Evolutionary conservation across 2,329 filamentous ascomycete species (phyloP), one percentile per base, ranked within the genome.

Genomic region (Biscogniauxia sp.): DNA sequence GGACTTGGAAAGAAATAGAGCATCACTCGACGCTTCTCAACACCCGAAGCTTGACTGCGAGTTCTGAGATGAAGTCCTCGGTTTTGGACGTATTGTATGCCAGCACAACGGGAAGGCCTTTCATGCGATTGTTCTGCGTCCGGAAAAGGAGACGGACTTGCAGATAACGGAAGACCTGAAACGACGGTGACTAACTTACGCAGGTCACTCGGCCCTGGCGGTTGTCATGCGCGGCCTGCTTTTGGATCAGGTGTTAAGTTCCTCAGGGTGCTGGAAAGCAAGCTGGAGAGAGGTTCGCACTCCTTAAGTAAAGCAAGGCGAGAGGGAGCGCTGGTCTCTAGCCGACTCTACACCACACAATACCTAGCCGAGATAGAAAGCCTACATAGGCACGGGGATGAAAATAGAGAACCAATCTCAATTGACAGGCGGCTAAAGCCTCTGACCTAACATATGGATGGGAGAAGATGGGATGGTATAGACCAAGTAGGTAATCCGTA

Each of bases 51-150:
- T 65, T 60, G 62, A 66, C 7, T 60, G 63, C 41, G 54, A 61
- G 62, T 66, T 64, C 62, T 60, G 57, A 64, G 63, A 64, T 61
- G 60, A 68, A 57, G 55, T 45, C 17, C 61, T 72, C 70, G 70
- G 65, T 55, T 66, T 64, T 68, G 63, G 69, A 65, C 69, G 69
- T 71, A 72, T 72, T 57, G 61, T 61, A 66, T 59, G 64, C 63
- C 54, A 53, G 60, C 56, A 62, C 58, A 52, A 54, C 56, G 64
- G 60, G 60, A 59, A 57, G 59, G 41, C 56, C 26, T 23, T 23
- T 54, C 63, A 53, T 58, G 60, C 53, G 56, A 37, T 62, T 54
- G 54, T 9, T 32, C 28, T 56, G 49, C 54, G 51, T 50, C 56
- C 51, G 59, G 58, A 63, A 56, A 63, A 59, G 61, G 61, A 64